These are phyloP conservation scores for Brassica napus DNA, from an alignment of 345 rosid genomes.

Conservation along the genomic window DNA sequence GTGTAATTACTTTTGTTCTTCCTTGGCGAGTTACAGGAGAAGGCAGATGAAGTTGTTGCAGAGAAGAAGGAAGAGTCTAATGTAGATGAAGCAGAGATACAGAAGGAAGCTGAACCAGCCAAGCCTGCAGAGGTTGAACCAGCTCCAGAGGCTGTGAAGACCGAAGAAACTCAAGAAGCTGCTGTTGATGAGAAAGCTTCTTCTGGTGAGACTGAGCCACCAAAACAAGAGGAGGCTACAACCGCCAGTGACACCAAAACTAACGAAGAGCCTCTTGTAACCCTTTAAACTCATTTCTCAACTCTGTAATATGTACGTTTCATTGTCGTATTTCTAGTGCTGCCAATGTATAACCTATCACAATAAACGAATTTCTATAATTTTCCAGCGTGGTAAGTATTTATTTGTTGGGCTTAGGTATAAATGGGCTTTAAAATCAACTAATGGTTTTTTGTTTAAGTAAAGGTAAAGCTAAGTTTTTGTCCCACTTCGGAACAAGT, in stretches of 20 bases:
- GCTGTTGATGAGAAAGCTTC: constrained; percentile 13
- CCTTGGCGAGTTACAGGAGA: constrained; percentile 24
- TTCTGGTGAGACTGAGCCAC: constrained; percentile 31
- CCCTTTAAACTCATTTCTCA: constrained; percentile 25
- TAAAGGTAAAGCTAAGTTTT: not conserved
- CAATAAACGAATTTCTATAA: not conserved
- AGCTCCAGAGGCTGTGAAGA: constrained; percentile 22
- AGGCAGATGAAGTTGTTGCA: constrained; percentile 33
- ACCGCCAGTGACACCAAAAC: constrained; percentile 27
- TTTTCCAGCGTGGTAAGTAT: not conserved
- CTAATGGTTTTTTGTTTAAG: not conserved
- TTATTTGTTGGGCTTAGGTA: not conserved
- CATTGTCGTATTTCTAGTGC: constrained; percentile 16
- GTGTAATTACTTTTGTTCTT: not conserved
- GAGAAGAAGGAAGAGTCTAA: constrained; percentile 42
- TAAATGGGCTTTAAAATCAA: not conserved
- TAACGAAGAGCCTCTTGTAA: constrained; percentile 43
- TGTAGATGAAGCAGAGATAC: constrained; percentile 43
- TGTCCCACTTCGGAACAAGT: not conserved
- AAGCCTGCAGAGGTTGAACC: constrained; percentile 24
- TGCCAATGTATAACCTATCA: not conserved
- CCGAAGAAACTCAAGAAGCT: constrained; percentile 32
- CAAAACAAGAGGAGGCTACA: constrained; percentile 36
- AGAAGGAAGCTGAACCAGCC: constrained; percentile 37
- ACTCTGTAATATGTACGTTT: constrained; percentile 10